Conservation (phyloP, 1,139 yeast genomes). For the Nakaseomyces uthaithaninus region DNA sequence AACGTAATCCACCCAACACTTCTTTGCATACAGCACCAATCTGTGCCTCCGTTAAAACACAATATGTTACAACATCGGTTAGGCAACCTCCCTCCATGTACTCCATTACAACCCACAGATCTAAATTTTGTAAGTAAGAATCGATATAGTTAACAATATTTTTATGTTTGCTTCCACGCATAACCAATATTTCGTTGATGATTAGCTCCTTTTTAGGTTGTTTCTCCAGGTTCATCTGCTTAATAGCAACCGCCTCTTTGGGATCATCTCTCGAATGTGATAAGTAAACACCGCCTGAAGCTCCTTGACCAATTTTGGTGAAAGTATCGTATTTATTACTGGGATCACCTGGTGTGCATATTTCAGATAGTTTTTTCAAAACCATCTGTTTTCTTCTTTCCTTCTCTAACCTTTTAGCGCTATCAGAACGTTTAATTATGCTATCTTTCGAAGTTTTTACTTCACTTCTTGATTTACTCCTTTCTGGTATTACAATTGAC, state of each 20-base stretch:
- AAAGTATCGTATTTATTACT: slow-evolving; percentile 56
- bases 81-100: slow-evolving; percentile 97
- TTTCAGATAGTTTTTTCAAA: slow-evolving; percentile 57
- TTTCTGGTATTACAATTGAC: not conserved
- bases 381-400: slow-evolving; percentile 60
- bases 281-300: slow-evolving; percentile 91
- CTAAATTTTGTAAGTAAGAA: slow-evolving; percentile 63
- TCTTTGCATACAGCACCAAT: slow-evolving; percentile 95
- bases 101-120: slow-evolving; percentile 97
- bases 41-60: slow-evolving; percentile 93
- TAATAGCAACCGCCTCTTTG: slow-evolving; percentile 71
- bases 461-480: not conserved
- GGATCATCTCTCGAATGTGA: slow-evolving; percentile 58
- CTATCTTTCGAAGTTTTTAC: not conserved
- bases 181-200: slow-evolving; percentile 82
- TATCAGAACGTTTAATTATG: slow-evolving; percentile 14
- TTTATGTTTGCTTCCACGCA: slow-evolving; percentile 79
- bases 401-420: slow-evolving; percentile 58
- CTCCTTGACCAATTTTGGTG: slow-evolving; percentile 90
- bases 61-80: slow-evolving; percentile 91
- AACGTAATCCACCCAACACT: slow-evolving; percentile 75
- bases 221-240: slow-evolving; percentile 82
- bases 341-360: slow-evolving; percentile 83
- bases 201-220: slow-evolving; percentile 93
- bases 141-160: slow-evolving; percentile 90